Percentiles rank a stretch among this genome's conserved stretches.
Conservation (phyloP, 345 rosid genomes). For the Camelina hispida region DNA sequence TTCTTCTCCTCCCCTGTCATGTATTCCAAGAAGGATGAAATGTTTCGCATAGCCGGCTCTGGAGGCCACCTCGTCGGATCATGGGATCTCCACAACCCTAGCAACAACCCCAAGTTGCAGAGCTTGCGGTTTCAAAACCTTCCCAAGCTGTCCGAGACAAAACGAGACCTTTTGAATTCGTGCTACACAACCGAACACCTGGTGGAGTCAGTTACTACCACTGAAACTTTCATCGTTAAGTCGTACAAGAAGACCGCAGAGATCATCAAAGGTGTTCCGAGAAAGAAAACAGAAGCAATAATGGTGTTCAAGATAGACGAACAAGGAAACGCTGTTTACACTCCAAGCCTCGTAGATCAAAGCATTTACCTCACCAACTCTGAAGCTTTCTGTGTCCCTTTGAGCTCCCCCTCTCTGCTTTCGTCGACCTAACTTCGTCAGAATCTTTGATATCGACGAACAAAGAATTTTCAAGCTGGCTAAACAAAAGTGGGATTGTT, state of each 20-base stretch:
- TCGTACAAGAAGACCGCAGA: background rate
- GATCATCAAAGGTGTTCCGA: background rate
- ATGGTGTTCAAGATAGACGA: background rate
- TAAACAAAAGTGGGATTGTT: background rate
- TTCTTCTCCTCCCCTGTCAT: conserved; percentile 5
- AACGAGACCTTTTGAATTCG: background rate
- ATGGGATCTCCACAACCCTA: background rate
- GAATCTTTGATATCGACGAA: background rate
- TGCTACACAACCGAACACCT: background rate
- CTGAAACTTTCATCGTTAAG: background rate
- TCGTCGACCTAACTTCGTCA: background rate
- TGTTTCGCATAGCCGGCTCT: background rate
- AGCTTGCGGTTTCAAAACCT: background rate
- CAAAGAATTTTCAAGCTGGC: background rate
- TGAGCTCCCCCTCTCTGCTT: background rate
- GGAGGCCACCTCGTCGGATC: background rate
- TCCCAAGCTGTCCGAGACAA: background rate
- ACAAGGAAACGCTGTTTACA: conserved; percentile 1
- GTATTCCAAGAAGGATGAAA: background rate
- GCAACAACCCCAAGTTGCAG: conserved; percentile 1
- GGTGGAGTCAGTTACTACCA: background rate
- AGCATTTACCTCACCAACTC: background rate
- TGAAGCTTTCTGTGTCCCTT: background rate
- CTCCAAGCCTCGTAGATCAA: background rate
- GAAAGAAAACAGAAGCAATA: background rate